A percentile compares a stretch with the other conserved stretches of the same genome.
These are phyloP conservation scores for Boletus insuetus DNA, from an alignment of 768 basidiomycete species.

Conservation along the genomic window DNA sequence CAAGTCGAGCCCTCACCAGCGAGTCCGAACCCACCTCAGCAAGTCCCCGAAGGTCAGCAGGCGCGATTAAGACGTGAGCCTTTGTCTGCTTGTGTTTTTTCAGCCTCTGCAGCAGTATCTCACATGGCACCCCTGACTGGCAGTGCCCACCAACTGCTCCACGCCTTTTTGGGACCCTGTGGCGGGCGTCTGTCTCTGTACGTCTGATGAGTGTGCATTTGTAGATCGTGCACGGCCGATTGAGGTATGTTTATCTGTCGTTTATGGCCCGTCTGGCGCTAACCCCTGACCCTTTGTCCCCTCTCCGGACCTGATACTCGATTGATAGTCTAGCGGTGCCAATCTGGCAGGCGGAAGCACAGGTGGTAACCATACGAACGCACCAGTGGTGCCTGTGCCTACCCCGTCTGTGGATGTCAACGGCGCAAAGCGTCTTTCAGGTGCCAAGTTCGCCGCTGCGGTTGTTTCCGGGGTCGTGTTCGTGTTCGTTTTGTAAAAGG, in stretches of 20 bases:
- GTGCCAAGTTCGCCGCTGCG: not conserved
- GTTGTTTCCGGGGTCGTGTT: not conserved
- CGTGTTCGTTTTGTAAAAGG: not conserved
- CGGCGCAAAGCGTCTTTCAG: slow-evolving; percentile 4
- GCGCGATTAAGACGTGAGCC: slow-evolving; percentile 56
- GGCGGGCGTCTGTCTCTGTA: slow-evolving; percentile 61
- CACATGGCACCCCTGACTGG: no score
- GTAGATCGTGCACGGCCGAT: slow-evolving; percentile 61
- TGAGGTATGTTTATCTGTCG: slow-evolving; percentile 42
- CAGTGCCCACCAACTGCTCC: slow-evolving; percentile 49
- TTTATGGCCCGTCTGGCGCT: no score
- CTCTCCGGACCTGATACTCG: not conserved
- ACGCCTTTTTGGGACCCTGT: slow-evolving; percentile 84
- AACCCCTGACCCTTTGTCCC: no score
- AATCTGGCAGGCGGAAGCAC: slow-evolving; percentile 64
- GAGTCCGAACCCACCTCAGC: no score
- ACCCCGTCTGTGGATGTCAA: slow-evolving; percentile 50
- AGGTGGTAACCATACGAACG: slow-evolving; percentile 30
- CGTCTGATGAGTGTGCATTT: slow-evolving; percentile 55
- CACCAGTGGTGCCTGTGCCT: not conserved
- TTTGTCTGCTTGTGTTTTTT: not conserved
- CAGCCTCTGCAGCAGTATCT: no score
- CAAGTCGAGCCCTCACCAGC: no score
- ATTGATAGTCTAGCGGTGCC: slow-evolving; percentile 57
- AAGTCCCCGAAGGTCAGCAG: slow-evolving; percentile 20